Percentiles rank a stretch among this genome's conserved stretches.
phyloP scores from a whole-genome alignment of 352 stramenopile genomes.

The Phytophthora pseudosyringae region DNA sequence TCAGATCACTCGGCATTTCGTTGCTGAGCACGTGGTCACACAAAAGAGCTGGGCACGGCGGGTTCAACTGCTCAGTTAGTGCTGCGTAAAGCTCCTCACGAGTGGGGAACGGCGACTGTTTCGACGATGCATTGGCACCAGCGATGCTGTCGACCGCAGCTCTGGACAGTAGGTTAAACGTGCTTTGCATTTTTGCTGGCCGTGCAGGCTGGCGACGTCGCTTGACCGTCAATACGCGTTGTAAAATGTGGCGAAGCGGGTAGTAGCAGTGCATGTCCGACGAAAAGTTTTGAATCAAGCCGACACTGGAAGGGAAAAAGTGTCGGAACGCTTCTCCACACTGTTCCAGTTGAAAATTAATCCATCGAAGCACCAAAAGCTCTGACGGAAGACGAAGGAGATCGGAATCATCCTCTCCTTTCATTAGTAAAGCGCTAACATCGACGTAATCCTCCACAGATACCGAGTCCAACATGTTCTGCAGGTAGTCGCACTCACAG shows the following conservation, averaged over 20 bases:
- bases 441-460: conserved; percentile 52
- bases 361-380: conserved; percentile 71
- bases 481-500: conserved; percentile 52
- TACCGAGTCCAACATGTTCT: conserved; percentile 69
- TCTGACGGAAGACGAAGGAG: conserved; percentile 59
- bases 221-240: conserved; percentile 40
- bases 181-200: conserved; percentile 21
- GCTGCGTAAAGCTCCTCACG: conserved; percentile 48
- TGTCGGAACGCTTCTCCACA: conserved; percentile 41
- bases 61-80: conserved; percentile 47
- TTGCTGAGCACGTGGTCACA: conserved; percentile 42
- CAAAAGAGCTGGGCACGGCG: conserved; percentile 52
- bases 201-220: conserved; percentile 2
- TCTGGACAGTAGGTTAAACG: conserved; percentile 25
- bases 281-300: conserved; percentile 76
- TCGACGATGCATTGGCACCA: conserved; percentile 1
- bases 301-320: conserved; percentile 17
- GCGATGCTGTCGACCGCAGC: conserved; percentile 10
- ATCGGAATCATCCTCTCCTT: conserved; percentile 63
- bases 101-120: conserved; percentile 43
- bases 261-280: conserved; percentile 71
- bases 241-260: conserved; percentile 58
- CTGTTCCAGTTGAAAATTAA: conserved; percentile 68
- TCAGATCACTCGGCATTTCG: conserved; percentile 51
- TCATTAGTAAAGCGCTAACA: conserved; percentile 44